Evolutionary conservation across 345 rosid genomes (phyloP), one percentile per base, ranked within the genome.

Genomic region (Ceriops decandra): DNA sequence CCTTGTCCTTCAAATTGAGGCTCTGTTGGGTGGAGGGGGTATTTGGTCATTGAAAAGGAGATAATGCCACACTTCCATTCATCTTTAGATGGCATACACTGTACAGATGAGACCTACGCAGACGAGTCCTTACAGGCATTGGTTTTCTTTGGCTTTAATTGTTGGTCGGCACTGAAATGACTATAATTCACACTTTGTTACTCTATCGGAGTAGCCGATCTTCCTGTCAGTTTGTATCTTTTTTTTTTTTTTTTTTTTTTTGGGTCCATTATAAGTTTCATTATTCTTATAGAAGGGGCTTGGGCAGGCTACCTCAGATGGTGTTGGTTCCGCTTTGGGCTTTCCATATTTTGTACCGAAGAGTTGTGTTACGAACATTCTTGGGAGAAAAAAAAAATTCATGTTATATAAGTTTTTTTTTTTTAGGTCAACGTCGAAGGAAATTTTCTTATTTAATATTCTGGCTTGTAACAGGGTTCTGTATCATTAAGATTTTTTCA

Each of bases 51-150:
- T 59, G 13, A 58, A 30, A 62, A 64, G 73, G 68, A 68, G 71
- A 62, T 68, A 70, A 70, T 47, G 24, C 58, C 21, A 57, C 57
- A 58, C 57, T 54, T 53, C 9, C 51, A 57, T 62, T 52, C 57
- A 63, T 72, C 49, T 53, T 71, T 59, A 58, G 77, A 75, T 66
- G 66, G 60, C 31, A 38, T 46, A 81, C 57, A 72, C 73, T 82
- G 85, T 83, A 85, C 83, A 85, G 85, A 76, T 72, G 72, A 70
- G 78, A 33, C 68, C 64, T 66, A 26, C 46, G 58, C 66, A 64
- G 72, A 60, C 46, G 35, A 42, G 60, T 56, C 51, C 63, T 71
- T 60, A 62, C 54, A 52, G 19, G 68, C 56, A 60, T 53, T 19
- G 60, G 58, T 21, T 7, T 33, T 15, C 32, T 5, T 31, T 64